Conservation (phyloP, 2,329 filamentous ascomycete genomes). For the Colletotrichum sansevieriae region DNA sequence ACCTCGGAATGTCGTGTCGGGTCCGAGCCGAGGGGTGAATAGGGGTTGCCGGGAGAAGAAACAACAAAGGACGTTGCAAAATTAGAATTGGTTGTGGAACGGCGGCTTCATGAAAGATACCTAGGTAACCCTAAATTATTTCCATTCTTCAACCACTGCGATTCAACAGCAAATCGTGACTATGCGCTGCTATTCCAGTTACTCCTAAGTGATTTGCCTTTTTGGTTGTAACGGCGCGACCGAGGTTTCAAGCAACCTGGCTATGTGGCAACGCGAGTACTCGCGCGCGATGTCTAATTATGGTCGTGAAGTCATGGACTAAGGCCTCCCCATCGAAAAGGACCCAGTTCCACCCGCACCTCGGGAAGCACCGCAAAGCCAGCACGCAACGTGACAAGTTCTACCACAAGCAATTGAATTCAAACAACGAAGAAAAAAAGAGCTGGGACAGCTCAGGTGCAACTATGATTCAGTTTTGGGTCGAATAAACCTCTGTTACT, state of each 20-base stretch:
- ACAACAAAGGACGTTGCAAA: conserved; percentile 11
- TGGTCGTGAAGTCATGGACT: conserved; percentile 39
- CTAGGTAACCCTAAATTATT: conserved; percentile 31
- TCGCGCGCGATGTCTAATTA: conserved; percentile 10
- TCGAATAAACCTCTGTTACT: not conserved
- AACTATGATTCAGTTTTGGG: not conserved
- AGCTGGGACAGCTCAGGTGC: not conserved
- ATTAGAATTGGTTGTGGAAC: conserved; percentile 10
- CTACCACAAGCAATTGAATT: not conserved
- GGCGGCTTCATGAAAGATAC: conserved; percentile 31
- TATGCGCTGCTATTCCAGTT: not conserved
- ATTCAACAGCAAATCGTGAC: not conserved
- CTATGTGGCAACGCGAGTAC: conserved; percentile 4
- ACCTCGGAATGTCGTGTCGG: conserved; percentile 4
- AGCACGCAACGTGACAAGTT: conserved; percentile 8
- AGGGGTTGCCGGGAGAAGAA: not conserved
- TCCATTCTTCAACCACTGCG: conserved; percentile 11
- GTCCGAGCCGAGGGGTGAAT: not conserved
- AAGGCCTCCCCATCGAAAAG: conserved; percentile 20
- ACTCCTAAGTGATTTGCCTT: not conserved
- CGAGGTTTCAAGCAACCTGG: not conserved
- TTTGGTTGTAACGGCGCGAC: not conserved
- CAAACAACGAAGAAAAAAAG: not conserved
- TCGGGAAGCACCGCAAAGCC: conserved; percentile 17
- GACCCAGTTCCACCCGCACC: conserved; percentile 33